These are phyloP conservation scores for Eucalyptus victrix DNA, from an alignment of 345 rosid species.

Conservation along the genomic window DNA sequence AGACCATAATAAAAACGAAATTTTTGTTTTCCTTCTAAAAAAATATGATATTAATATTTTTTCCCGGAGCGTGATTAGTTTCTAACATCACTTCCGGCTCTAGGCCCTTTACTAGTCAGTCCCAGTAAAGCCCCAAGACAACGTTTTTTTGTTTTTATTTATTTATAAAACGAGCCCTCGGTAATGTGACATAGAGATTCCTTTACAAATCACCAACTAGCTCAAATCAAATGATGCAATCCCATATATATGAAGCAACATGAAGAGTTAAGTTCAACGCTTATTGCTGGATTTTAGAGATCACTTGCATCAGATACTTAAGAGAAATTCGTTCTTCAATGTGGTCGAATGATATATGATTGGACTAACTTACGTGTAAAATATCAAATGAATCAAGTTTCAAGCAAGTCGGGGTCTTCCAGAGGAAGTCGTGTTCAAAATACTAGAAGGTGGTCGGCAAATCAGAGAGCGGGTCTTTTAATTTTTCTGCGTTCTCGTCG, in stretches of 20 bases:
- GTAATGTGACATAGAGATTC: too few relatives aligned
- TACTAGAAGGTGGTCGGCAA: neutral
- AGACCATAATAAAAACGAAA: neutral
- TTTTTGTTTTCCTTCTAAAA: neutral
- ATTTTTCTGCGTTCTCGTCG: neutral
- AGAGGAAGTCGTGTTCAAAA: neutral
- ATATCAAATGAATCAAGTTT: neutral
- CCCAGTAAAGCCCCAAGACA: too few relatives aligned
- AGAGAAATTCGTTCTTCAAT: neutral
- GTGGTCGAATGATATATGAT: neutral
- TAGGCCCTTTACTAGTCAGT: too few relatives aligned
- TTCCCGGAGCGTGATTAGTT: neutral
- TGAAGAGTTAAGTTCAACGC: neutral
- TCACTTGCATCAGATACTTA: neutral
- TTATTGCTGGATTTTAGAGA: neutral
- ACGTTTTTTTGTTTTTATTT: too few relatives aligned
- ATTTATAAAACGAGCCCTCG: fast-evolving
- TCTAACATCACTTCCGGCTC: neutral
- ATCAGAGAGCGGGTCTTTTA: neutral
- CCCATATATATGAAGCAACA: neutral
- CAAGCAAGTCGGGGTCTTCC: neutral
- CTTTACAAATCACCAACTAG: neutral
- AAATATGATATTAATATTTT: neutral
- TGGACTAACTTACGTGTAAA: neutral
- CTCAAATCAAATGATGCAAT: neutral